Evolutionary conservation across 805 yeast genomes (phyloP).

Genomic region (Starmerella powellii): DNA sequence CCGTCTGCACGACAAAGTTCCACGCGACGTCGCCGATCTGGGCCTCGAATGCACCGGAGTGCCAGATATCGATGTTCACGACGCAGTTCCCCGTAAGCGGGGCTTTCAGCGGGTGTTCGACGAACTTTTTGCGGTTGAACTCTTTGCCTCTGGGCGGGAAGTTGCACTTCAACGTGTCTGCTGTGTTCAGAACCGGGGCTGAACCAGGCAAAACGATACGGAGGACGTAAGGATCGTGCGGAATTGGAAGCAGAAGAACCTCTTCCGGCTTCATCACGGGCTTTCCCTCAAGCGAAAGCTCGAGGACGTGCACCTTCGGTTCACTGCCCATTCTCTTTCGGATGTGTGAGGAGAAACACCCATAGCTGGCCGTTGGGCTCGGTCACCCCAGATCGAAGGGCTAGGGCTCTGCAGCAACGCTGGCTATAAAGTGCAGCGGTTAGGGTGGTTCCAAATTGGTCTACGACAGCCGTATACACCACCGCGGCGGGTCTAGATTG

Average conservation of each 20-base stretch:
- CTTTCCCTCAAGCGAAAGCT: constrained; percentile 23
- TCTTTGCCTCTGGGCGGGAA: constrained; percentile 40
- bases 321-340: no score
- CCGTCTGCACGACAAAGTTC: constrained; percentile 68
- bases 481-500: no score
- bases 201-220: constrained; percentile 64
- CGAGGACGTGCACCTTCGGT: not conserved
- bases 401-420: no score
- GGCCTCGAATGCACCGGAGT: constrained; percentile 72
- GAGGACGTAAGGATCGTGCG: constrained; percentile 34
- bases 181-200: constrained; percentile 47
- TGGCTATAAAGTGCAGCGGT: no score
- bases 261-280: constrained; percentile 28
- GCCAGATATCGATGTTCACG: constrained; percentile 48
- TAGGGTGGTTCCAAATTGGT: no score
- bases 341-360: no score
- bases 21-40: constrained; percentile 49
- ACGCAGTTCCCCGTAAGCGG: constrained; percentile 50
- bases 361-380: no score
- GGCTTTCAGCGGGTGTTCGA: constrained; percentile 36
- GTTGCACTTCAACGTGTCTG: constrained; percentile 64
- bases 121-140: constrained; percentile 49
- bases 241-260: constrained; percentile 32
- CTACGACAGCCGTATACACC: no score
- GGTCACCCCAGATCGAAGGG: no score